Evolutionary conservation across 176 grass and related monocot genomes (phyloP), one percentile per base, ranked within the genome.

Genomic region (Alopecurus myosuroides): DNA sequence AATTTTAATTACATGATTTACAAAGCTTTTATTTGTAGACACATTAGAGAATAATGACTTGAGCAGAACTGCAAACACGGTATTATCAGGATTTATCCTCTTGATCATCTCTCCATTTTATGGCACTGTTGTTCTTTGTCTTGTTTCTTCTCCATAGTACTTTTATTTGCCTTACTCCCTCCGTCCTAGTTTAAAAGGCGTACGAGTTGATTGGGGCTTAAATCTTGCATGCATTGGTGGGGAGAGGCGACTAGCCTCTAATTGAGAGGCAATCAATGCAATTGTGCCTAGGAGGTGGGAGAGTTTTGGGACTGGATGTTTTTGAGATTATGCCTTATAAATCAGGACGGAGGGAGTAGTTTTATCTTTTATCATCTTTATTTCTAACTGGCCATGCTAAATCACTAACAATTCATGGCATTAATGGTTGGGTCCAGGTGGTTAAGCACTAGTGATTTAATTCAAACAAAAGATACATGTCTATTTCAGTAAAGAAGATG

Each of bases 391-490:
- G 11, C 44, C 40, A 39, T 84, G 28, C 22, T 63, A 74, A 58
- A 7, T 83, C 19, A 61, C 6, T 14, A 58, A 90, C 53, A 44
- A 67, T 85, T 71, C 60, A 78, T 86, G 70, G 17, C 71, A 75
- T 57, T 82, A 85, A 81, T 90, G 17, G 83, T 85, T 89, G 86
- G 57, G 40, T 91, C 88, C 80, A 88, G 82, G 57, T 88, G 88
- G 83, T 84, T 79, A 72, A 90, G 83, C 90, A 95, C 94, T 93
- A 87, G 14, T 23, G 19, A 14, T 68, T 90, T 65, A 88, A 78
- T 89, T 87, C 61, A 86, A 86, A 84, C 90, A 52, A 61, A 92
- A 88, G 36, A 72, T 91, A 75, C 78, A 68, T 88, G 81, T 85
- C 70, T 56, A 11, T 75, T 82, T 88, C 70, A 83, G 63, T 49